Base-by-base conservation (phyloP, 495 filamentous ascomycete species). In the Peziza echinospora region DNA sequence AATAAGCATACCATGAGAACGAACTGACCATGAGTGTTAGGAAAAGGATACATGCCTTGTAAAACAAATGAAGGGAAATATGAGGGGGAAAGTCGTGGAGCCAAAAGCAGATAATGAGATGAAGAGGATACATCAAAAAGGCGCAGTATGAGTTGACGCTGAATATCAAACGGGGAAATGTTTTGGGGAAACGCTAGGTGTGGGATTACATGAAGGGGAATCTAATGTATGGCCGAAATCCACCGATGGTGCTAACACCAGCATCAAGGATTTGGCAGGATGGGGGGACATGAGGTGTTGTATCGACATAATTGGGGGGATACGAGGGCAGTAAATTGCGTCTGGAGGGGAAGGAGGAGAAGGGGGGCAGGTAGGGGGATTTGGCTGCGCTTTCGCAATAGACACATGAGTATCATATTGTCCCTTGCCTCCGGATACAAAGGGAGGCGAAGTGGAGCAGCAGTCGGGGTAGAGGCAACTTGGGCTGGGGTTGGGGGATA, bases 171-270 rank as follows among this genome's bases (percentile, higher is more conserved):
- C 26, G 39, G 10, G 30, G 3, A 21, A 24, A 47, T 39, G 47
- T 43, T 37, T 43, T 52, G 40, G 51, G 51, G 51, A 47, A 47
- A 53, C 51, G 51, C 51, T 52, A 28, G 50, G 50, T 47, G 28
- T 53, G 51, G 51, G 45, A 34, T 28, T 53, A 53, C 42, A 41
- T 40, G 41, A 37, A 37, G 30, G 30, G 13, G 30, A 37, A 37
- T 37, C 30, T 37, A 34, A n/a, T 7, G 26, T n/a, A 34, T 34
- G n/a, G 7, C 13, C 19, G 13, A 37, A 13, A 37, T 3, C 30
- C n/a, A n/a, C n/a, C n/a, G 3, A 11, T 37, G 30, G 30, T 7
- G 19, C 13, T 13, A 2, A 11, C 1, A 13, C 19, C 3, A 37
- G 30, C 13, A 17, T 37, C 13, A 37, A 17, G 30, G 30, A 11